Evolutionary conservation across 495 filamentous ascomycete genomes (phyloP), one percentile per base, ranked within the genome.

Genomic region (Penicillium verhagenii): DNA sequence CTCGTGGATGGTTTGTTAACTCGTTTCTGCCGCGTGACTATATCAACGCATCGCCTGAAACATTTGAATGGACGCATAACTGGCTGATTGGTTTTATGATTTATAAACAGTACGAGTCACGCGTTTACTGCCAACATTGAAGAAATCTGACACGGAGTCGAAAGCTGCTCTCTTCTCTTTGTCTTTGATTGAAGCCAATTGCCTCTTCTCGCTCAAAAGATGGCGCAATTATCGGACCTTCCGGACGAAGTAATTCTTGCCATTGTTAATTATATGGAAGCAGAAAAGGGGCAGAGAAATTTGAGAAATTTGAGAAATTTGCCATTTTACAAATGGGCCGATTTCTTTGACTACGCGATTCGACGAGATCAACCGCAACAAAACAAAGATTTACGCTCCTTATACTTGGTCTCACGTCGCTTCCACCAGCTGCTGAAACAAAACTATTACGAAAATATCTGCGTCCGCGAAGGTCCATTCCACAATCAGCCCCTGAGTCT

Each of bases 361-460:
- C 14, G n/a, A 14, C 31, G 4, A n/a, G 14, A 35, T n/a, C 31
- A 14, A 35, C 14, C 31, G 14, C 31, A 35, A n/a, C 11, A n/a
- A 16, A n/a, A n/a, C 2, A 35, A 35, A 35, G 1, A 35, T n/a
- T n/a, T 35, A n/a, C 31, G 6, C 8, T 35, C 31, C 14, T n/a
- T 35, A n/a, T 35, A n/a, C 11, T 14, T 35, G 3, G 31, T n/a
- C 11, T 35, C 31, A 14, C 31, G 31, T n/a, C 31, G 31, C 13
- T 35, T 35, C 11, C 6, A 35, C 11, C 14, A 14, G n/a, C 54
- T 57, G 28, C 29, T 57, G 4, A n/a, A 21, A 24, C 40, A 13
- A 33, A 33, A 46, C 0, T 31, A 29, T 13, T 57, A 57, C 23
- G 29, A 24, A 7, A 33, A 57, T 26, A 24, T 57, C 6, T 57